phyloP scores from a whole-genome alignment of 352 stramenopile genomes.

The Sclerospora graminicola region DNA sequence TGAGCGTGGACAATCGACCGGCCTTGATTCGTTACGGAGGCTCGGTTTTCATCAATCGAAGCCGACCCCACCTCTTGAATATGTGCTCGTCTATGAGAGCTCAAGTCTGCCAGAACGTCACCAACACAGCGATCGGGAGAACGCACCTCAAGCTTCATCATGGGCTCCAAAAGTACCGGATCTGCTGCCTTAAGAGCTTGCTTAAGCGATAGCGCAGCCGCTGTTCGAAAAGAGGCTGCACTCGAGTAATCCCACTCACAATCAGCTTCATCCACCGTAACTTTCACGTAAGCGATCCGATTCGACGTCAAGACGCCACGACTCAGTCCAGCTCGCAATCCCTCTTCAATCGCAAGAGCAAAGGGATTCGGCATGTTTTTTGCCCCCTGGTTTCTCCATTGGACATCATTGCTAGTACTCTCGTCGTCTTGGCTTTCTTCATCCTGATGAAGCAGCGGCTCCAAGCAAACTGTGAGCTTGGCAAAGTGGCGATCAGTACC shows the following conservation, averaged over 20 bases:
- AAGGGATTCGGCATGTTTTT: conserved; percentile 65
- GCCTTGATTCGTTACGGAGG: conserved; percentile 15
- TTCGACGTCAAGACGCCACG: conserved; percentile 48
- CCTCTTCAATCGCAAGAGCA: conserved; percentile 54
- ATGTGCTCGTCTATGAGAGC: conserved; percentile 47
- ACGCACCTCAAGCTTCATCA: conserved; percentile 71
- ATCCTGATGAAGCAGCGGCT: conserved; percentile 34
- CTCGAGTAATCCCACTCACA: conserved; percentile 67
- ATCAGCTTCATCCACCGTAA: conserved; percentile 44
- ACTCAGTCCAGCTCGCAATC: conserved; percentile 41
- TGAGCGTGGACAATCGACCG: conserved; percentile 54
- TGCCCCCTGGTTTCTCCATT: conserved; percentile 32
- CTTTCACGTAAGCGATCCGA: conserved; percentile 55
- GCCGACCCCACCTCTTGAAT: conserved; percentile 54
- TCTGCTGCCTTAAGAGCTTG: conserved; percentile 39
- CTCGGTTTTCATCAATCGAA: conserved; percentile 10
- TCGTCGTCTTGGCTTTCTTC: conserved; percentile 14
- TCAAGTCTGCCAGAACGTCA: conserved; percentile 70
- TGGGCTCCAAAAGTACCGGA: conserved; percentile 55
- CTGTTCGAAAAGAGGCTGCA: conserved; percentile 50
- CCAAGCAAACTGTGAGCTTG: conserved; percentile 36
- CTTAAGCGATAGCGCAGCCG: conserved; percentile 43
- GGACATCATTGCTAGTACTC: conserved; percentile 41
- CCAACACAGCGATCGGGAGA: conserved; percentile 51
- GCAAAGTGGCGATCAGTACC: conserved; percentile 68